Base-by-base conservation (phyloP, 345 rosid genomes). In the Eucalyptus microcorys region DNA sequence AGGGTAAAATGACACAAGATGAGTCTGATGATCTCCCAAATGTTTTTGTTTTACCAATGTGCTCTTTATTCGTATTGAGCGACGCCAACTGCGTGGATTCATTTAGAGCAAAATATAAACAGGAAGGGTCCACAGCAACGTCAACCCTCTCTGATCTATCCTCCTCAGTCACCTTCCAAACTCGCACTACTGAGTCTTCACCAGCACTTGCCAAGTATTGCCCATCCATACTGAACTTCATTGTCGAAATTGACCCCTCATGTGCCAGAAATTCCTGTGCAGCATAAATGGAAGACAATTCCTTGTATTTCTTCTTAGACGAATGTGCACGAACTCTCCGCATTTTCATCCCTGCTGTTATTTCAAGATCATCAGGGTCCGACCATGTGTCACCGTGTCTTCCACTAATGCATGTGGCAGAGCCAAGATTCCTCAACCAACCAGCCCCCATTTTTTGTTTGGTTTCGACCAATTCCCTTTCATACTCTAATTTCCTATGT, bases 191-290 rank as follows among this genome's bases (percentile, higher is more conserved):
- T 87, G 94, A 89, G 92, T 96, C 98, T 89, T 95, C 97, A 52
- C 99, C 99, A 34, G 96, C 96, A 89, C 92, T 95, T 22, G 98
- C 99, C 90, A 96, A 89, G 90, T 93, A 93, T 68, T 90, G 92
- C 22, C 99, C 97, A 90, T 96, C 98, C 14, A 89, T 93, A 90
- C 96, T 95, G 88, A 96, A 96, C 90, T 96, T 96, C 96, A 96
- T 94, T 14, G 96, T 92, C 55, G 92, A 92, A 86, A 96, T 96
- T 57, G 96, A 94, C 87, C 98, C 98, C 27, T 94, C 92, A 26
- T 96, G 99, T 8, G 96, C 99, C 14, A 89, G 87, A 92, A 96
- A 94, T 76, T 96, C 98, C 90, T 96, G 98, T 81, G 96, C 98
- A 24, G 93, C 40, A 87, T 92, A 94, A 17, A 96, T 93, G 83